Base-by-base conservation (phyloP, 192 early-diverging fungal genomes). In the Entophlyctis luteolus region DNA sequence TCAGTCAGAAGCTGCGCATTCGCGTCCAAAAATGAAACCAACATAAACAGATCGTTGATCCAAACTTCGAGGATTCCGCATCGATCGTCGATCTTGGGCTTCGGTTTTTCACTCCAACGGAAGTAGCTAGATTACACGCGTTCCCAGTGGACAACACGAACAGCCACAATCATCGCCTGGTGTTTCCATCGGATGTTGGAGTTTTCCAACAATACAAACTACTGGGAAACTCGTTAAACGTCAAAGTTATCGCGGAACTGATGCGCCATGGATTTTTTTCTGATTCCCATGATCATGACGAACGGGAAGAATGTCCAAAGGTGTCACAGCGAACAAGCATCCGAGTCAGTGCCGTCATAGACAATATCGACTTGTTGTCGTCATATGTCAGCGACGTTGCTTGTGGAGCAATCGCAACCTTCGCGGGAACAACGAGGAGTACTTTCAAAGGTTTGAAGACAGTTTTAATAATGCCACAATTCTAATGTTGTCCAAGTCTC, bases 151-250 rank as follows among this genome's bases (percentile, higher is more conserved):
- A 25, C 16, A 20, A 29, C 8, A 36, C 23, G 14, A 20, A 14
- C 1, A 4, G 33, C 3, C 2, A 2, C 18, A 53, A 2, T 29
- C 69, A 73, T 45, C 45, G 55, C 23, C 89, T 98, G 46, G 68
- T 71, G n/a, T 94, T 96, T 42, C 93, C 93, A 0, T 68, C 54
- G 2, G 65, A 57, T 2, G 85, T 87, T 14, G 87, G 81, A 1
- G 55, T 83, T 16, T 87, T 84, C 59, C 96, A 98, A 70, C 72
- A 80, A 47, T 96, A 93, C 65, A 76, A 87, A n/a, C 80, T 94
- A 33, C 73, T 98, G 10, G 96, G 96, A 1, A 98, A 98, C 68
- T 92, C 89, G 33, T 81, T 98, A 20, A 98, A 90, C 62, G 89
- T 92, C 45, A 83, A 77, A 47, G 87, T 96, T 0, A 91, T 96